phyloP scores from a whole-genome alignment of 2,329 filamentous ascomycete species.

The Dothistroma pini region DNA sequence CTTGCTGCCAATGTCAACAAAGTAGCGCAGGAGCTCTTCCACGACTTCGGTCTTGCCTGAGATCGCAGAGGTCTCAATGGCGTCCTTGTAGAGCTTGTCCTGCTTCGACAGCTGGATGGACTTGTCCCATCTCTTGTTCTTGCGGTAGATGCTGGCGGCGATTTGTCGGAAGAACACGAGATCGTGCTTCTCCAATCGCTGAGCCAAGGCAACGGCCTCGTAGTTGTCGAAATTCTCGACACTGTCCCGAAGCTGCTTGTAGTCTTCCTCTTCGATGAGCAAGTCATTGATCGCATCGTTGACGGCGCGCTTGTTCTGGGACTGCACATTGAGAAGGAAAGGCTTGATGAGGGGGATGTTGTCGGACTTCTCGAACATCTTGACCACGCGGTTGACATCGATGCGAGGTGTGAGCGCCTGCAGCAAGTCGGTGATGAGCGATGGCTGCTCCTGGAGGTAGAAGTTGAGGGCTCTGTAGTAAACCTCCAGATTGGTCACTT shows the following conservation, averaged over 20 bases:
- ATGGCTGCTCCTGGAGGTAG: constrained; percentile 95
- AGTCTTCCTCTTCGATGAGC: constrained; percentile 97
- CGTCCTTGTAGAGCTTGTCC: constrained; percentile 99
- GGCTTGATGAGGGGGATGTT: constrained; percentile 98
- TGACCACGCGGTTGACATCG: constrained; percentile 98
- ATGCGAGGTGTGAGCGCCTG: constrained; percentile 89
- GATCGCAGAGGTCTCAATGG: constrained; percentile 93
- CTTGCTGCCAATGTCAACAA: constrained; percentile 97
- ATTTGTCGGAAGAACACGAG: constrained; percentile 99
- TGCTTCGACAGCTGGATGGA: constrained; percentile 97
- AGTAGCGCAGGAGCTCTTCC: constrained; percentile 93
- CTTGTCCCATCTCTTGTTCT: constrained; percentile 99
- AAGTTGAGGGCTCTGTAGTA: constrained; percentile 98
- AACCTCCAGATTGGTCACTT: constrained; percentile 97
- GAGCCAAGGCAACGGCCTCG: constrained; percentile 86
- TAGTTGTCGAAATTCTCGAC: constrained; percentile 99
- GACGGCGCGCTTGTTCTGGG: constrained; percentile 96
- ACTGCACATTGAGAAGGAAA: constrained; percentile 93
- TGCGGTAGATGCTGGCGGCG: constrained; percentile 96
- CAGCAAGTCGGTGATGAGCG: constrained; percentile 89
- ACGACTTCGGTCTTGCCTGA: constrained; percentile 89
- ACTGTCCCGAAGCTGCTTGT: constrained; percentile 96
- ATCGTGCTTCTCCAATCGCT: constrained; percentile 93
- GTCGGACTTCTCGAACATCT: constrained; percentile 98
- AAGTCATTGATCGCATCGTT: constrained; percentile 98